A percentile compares a stretch with the other conserved stretches of the same genome.
Conservation (phyloP, 495 filamentous ascomycete species). For the Penicillium simplicissimum region DNA sequence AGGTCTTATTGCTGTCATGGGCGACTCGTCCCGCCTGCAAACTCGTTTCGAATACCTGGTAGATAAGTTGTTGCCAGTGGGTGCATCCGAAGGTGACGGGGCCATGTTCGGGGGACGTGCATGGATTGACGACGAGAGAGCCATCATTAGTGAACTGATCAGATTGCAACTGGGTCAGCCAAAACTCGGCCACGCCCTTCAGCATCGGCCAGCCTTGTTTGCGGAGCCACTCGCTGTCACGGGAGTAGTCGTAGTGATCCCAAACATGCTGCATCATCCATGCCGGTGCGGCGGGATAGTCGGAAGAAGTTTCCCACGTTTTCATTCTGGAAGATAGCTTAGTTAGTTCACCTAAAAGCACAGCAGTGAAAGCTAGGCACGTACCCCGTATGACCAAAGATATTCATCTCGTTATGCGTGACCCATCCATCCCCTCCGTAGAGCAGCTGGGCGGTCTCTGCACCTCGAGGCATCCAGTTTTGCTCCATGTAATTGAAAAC, state of each 20-base stretch:
- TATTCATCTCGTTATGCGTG: conserved; percentile 48
- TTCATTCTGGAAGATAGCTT: conserved; percentile 31
- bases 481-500: conserved; percentile 51
- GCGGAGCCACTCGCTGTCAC: conserved; percentile 42
- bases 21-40: conserved; percentile 25
- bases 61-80: conserved; percentile 51
- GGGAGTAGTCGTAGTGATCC: conserved; percentile 49
- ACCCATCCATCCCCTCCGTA: conserved; percentile 47
- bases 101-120: conserved; percentile 53
- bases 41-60: conserved; percentile 44
- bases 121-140: conserved; percentile 51
- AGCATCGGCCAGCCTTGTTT: conserved; percentile 48
- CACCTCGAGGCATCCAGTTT: conserved; percentile 52
- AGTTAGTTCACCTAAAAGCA: background rate
- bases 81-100: conserved; percentile 54
- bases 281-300: conserved; percentile 42
- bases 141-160: conserved; percentile 52
- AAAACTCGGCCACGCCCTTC: conserved; percentile 49
- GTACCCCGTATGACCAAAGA: conserved; percentile 50
- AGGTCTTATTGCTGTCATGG: conserved; percentile 25
- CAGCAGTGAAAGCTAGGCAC: background rate
- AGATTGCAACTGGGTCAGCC: conserved; percentile 44
- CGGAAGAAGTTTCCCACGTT: conserved; percentile 40
- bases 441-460: conserved; percentile 48
- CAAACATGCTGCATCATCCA: conserved; percentile 56